Evolutionary conservation across 2,329 filamentous ascomycete genomes (phyloP).

Genomic region (Microcyclospora tardicrescens): DNA sequence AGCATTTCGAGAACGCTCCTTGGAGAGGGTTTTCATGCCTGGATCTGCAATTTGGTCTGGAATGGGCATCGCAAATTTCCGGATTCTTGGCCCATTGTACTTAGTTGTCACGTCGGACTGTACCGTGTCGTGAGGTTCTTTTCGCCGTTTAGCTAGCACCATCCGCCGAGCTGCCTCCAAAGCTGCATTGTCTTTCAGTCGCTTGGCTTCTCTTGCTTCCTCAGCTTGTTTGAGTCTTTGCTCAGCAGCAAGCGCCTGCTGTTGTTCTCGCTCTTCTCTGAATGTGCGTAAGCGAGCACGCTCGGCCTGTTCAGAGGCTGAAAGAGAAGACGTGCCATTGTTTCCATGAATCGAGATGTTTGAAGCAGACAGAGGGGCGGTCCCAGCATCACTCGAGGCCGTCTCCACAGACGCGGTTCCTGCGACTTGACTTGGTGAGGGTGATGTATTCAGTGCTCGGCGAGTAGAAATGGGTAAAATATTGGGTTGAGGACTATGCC

Average conservation of each 20-base stretch:
- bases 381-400: no score
- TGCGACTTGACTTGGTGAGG: constrained; percentile 1
- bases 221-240: background rate
- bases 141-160: no score
- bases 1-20: no score
- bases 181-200: no score
- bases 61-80: no score
- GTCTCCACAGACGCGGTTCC: no score
- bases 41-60: no score
- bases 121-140: no score
- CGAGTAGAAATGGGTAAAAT: constrained; percentile 2
- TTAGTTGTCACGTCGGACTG: no score
- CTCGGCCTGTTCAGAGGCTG: constrained; percentile 10
- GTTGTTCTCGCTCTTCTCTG: constrained; percentile 4
- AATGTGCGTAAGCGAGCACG: constrained; percentile 2
- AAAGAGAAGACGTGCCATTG: constrained; percentile 13
- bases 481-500: constrained; percentile 1
- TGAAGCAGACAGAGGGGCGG: constrained; percentile 1
- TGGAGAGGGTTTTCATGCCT: no score
- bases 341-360: constrained; percentile 1
- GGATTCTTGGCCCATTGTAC: no score
- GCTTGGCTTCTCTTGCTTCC: background rate
- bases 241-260: background rate
- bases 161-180: no score
- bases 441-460: constrained; percentile 8